Evolutionary conservation across 1,284 basidiomycete genomes (phyloP).

Genomic region (Leccinum pallidistipes): DNA sequence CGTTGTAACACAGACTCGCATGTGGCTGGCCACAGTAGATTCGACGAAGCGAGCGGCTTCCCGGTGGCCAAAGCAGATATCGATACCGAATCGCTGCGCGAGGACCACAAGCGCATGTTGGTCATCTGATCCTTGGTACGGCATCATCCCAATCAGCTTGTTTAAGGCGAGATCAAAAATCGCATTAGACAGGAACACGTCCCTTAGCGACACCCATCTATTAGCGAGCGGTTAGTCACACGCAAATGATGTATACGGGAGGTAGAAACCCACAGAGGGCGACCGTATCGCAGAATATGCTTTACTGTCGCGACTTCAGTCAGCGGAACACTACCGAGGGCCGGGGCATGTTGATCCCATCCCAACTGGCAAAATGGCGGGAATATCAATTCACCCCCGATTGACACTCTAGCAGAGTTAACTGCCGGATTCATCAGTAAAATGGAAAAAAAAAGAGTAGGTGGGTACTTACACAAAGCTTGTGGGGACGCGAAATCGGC

Average conservation of each 20-base stretch:
- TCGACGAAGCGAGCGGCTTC: background rate
- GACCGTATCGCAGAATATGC: background rate
- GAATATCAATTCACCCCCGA: background rate
- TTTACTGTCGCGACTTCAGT: background rate
- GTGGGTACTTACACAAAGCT: background rate
- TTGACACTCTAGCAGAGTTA: background rate
- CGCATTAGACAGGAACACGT: rapidly evolving
- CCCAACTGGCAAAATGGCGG: background rate
- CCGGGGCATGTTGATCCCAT: background rate
- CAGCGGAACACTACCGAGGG: background rate
- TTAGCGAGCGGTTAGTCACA: background rate
- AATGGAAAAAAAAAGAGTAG: background rate
- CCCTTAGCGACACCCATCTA: background rate
- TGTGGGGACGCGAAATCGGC: background rate
- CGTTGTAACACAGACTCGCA: background rate
- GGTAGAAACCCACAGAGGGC: background rate
- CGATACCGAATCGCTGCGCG: background rate
- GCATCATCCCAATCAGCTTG: background rate
- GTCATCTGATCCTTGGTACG: background rate
- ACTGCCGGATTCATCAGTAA: background rate
- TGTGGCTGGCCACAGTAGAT: background rate
- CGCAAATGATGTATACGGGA: background rate
- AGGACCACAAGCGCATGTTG: background rate
- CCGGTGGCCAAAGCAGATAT: background rate
- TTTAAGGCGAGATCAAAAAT: background rate